A percentile compares a stretch with the other conserved stretches of the same genome.
Evolutionary conservation across 2,329 filamentous ascomycete genomes (phyloP).

Genomic region (Exophiala xenobiotica): DNA sequence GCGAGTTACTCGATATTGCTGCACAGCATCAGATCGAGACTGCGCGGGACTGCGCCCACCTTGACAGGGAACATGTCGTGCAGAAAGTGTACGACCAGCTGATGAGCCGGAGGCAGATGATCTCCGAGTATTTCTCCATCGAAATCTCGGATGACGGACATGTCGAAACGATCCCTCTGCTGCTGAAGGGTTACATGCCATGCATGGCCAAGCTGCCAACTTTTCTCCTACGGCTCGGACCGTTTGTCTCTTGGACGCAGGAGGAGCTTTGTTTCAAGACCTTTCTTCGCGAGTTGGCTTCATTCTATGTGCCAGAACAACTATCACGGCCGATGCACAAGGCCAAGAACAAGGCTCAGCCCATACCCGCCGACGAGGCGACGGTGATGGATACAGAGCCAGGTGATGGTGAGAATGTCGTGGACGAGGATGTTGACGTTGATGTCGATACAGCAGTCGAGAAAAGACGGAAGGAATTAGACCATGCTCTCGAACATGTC

Average conservation of each 20-base stretch:
- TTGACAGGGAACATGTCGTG: slow-evolving; percentile 59
- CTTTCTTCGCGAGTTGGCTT: slow-evolving; percentile 81
- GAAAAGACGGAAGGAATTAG: slow-evolving; percentile 65
- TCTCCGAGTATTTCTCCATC: slow-evolving; percentile 87
- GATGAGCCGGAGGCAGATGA: slow-evolving; percentile 76
- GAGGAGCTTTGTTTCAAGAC: slow-evolving; percentile 84
- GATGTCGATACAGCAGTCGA: slow-evolving; percentile 31
- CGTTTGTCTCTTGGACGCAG: slow-evolving; percentile 79
- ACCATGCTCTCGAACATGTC: slow-evolving; percentile 74
- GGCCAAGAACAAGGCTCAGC: background rate
- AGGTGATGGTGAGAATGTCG: background rate
- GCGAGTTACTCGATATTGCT: slow-evolving; percentile 69
- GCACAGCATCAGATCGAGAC: slow-evolving; percentile 67
- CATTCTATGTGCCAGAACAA: slow-evolving; percentile 86
- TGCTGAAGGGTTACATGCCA: slow-evolving; percentile 86
- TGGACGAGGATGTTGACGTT: slow-evolving; percentile 35
- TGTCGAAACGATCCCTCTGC: slow-evolving; percentile 74
- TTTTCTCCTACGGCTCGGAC: slow-evolving; percentile 84
- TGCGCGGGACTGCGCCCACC: slow-evolving; percentile 34
- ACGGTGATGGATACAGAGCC: slow-evolving; percentile 15
- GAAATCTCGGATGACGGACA: slow-evolving; percentile 77
- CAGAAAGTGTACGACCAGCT: slow-evolving; percentile 66
- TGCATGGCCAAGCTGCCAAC: slow-evolving; percentile 80
- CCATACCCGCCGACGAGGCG: background rate
- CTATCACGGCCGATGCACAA: slow-evolving; percentile 57